Conservation (phyloP, 1,284 basidiomycete species). For the Ganoderma leucocontextum region DNA sequence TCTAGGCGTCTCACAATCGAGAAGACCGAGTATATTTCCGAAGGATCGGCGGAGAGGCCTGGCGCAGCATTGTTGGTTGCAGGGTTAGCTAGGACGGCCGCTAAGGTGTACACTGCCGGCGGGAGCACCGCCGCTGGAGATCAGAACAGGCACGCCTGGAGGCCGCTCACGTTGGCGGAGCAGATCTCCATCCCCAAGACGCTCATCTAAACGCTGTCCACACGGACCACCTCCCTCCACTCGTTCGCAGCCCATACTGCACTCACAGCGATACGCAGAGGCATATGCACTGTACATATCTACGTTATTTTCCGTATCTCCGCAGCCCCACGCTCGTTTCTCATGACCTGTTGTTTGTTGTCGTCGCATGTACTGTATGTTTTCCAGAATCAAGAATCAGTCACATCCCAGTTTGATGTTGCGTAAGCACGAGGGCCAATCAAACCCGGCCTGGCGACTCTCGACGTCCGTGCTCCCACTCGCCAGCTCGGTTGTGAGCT, state of each 20-base stretch:
- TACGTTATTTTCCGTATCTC: conserved; percentile 18
- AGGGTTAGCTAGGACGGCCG: conserved; percentile 17
- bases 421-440: conserved; percentile 39
- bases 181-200: conserved; percentile 12
- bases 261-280: not conserved
- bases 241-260: not conserved
- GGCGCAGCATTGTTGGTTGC: conserved; percentile 6
- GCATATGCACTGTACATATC: conserved; percentile 1
- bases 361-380: conserved; percentile 14
- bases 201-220: conserved; percentile 11
- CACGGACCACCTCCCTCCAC: not conserved
- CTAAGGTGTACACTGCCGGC: conserved; percentile 9
- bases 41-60: not conserved
- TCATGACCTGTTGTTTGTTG: conserved; percentile 2
- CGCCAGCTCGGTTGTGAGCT: conserved; percentile 36
- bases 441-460: conserved; percentile 32
- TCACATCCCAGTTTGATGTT: conserved; percentile 29
- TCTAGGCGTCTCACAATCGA: conserved; percentile 30
- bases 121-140: conserved; percentile 22
- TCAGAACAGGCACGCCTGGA: conserved; percentile 20
- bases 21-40: conserved; percentile 31
- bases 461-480: conserved; percentile 18
- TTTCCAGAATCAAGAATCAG: conserved; percentile 32
- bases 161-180: conserved; percentile 12
- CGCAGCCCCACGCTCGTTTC: conserved; percentile 9